A percentile compares a stretch with the other conserved stretches of the same genome.
phyloP scores from a whole-genome alignment of 208 protist genomes.

The Acanthamoeba lenticulata region DNA sequence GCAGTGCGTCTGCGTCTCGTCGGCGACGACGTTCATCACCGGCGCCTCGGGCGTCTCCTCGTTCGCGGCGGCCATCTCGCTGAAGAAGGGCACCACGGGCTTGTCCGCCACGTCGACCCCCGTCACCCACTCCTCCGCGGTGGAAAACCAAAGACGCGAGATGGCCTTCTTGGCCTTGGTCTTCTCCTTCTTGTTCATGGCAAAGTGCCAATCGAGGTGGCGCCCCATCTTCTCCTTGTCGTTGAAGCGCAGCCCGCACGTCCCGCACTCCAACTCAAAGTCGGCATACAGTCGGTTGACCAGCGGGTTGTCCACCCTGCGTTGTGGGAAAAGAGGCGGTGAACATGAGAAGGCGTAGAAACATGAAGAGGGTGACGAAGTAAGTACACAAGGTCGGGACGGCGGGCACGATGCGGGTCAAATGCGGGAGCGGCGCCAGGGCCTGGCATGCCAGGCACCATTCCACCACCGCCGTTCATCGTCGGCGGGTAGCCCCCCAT shows the following conservation, averaged over 20 bases:
- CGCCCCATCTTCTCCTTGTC: conserved; percentile 53
- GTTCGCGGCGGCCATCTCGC: neutral
- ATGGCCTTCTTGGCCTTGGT: conserved; percentile 50
- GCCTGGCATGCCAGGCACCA: too few species aligned
- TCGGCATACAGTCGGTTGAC: conserved; percentile 31
- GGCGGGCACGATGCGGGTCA: too few species aligned
- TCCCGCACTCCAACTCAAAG: neutral
- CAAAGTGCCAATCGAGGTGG: conserved; percentile 63
- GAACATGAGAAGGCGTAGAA: too few species aligned
- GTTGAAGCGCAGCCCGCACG: conserved; percentile 56
- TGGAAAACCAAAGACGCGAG: conserved; percentile 26
- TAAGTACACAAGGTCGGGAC: too few species aligned
- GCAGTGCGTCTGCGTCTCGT: conserved; percentile 57
- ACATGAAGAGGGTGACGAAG: too few species aligned
- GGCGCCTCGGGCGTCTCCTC: neutral
- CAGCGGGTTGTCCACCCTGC: neutral
- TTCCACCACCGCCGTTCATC: too few species aligned
- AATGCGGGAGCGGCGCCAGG: too few species aligned
- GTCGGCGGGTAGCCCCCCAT: too few species aligned
- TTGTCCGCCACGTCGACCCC: conserved; percentile 29
- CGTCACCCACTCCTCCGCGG: conserved; percentile 29
- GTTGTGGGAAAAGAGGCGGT: neutral
- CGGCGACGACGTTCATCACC: conserved; percentile 42
- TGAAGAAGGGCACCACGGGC: conserved; percentile 19
- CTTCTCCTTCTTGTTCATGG: conserved; percentile 64